These are phyloP conservation scores for Piromyces finnis DNA, from an alignment of 192 early-diverging fungal species.

Conservation along the genomic window DNA sequence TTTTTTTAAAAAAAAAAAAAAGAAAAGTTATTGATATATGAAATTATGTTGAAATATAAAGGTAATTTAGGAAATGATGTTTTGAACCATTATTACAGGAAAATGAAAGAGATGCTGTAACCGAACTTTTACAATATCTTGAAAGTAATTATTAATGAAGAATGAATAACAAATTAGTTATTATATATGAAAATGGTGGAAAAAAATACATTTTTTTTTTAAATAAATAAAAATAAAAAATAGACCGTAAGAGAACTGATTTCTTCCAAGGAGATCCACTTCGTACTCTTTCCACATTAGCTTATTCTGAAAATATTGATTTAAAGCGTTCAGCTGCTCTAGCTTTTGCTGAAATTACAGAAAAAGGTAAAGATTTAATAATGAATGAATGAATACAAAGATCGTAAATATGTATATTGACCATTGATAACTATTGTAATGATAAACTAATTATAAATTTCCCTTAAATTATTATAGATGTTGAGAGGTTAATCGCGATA, in stretches of 20 bases:
- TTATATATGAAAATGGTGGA: too few relatives aligned
- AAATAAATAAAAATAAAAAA: not conserved
- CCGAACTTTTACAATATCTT: constrained; percentile 40
- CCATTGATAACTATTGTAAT: too few relatives aligned
- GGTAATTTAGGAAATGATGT: constrained; percentile 21
- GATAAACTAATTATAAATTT: too few relatives aligned
- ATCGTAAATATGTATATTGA: too few relatives aligned
- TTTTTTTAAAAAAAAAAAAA: too few relatives aligned
- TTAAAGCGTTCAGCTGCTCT: constrained; percentile 70
- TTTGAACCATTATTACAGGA: constrained; percentile 46
- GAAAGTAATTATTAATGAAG: constrained; percentile 52
- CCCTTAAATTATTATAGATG: constrained; percentile 21
- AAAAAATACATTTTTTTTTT: too few relatives aligned
- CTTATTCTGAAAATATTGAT: constrained; percentile 68
- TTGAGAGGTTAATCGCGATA: constrained; percentile 52
- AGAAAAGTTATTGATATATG: too few relatives aligned
- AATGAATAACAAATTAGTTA: too few relatives aligned
- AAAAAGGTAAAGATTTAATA: too few relatives aligned
- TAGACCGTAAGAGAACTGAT: constrained; percentile 41
- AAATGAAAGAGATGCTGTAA: constrained; percentile 49
- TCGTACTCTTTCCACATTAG: constrained; percentile 59
- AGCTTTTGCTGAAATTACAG: constrained; percentile 79
- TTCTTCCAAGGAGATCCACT: constrained; percentile 71
- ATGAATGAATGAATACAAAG: too few relatives aligned
- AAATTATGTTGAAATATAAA: too few relatives aligned